Base-by-base conservation (phyloP, 2,329 filamentous ascomycete genomes). In the Pseudocercospora eumusae region DNA sequence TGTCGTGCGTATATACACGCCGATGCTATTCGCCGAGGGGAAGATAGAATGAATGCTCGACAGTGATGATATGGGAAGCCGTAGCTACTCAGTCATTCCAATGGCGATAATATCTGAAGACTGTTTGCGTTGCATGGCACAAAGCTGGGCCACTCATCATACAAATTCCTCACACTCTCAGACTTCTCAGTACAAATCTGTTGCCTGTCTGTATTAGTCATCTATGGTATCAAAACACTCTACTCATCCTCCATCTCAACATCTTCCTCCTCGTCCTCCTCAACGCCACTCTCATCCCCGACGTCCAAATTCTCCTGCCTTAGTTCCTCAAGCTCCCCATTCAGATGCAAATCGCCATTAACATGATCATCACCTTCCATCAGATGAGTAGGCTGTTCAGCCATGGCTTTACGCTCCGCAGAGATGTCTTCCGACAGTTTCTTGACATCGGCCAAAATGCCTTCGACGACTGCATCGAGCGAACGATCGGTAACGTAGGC, bases 381-480 rank as follows among this genome's bases (percentile, higher is more conserved):
- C 61, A 63, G 49, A 49, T 60, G 57, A 3, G 52, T 47, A 40
- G 60, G 60, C 47, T 63, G 54, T 36, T 57, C 50, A 13, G 57
- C 44, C 53, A 60, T 60, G 23, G 52, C 49, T 31, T 57, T 54
- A 18, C 52, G 50, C 28, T 62, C 60, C n/a, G 60, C 52, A 15
- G 50, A 50, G 40, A 61, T 57, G 0, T 50, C 45, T 44, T 40
- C 31, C 33, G 42, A 18, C 10, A 60, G 56, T 23, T 21, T 67
- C 59, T 75, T 76, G 2, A 78, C 79, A 57, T 74, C 69, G 6
- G 73, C 71, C 9, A 77, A 62, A 28, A 77, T 75, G 11, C 76
- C 78, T 33, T 75, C 73, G 62, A 83, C 82, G 90, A 93, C 96
- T 60, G 88, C 82, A 6, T 86, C 85, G 10, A 96, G 82, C 40